Evolutionary conservation across 208 protist species (phyloP).

Genomic region (Leishmania guyanensis): DNA sequence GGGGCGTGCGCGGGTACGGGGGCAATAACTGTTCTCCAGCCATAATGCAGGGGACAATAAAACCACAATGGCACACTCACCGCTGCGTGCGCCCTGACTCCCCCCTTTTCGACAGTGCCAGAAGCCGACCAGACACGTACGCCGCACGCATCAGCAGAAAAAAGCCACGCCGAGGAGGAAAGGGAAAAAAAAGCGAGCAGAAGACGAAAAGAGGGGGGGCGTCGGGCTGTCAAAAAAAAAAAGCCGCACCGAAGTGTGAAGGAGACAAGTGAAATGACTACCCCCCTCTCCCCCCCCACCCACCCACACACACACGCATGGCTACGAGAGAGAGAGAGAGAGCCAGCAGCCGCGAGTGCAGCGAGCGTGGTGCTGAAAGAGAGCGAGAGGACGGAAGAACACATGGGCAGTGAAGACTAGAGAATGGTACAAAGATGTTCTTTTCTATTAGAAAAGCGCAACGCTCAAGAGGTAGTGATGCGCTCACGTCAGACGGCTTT

Average conservation of each 20-base stretch:
- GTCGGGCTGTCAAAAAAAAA: not conserved
- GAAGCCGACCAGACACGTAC: too few species aligned
- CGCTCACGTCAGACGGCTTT: not conserved
- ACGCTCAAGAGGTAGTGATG: not conserved
- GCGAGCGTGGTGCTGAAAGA: not conserved
- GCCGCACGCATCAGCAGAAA: too few species aligned
- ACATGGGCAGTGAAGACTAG: not conserved
- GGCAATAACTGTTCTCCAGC: too few species aligned
- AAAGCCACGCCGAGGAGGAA: too few species aligned
- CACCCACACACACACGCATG: too few species aligned
- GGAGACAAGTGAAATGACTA: not conserved
- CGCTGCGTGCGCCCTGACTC: too few species aligned
- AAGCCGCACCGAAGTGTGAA: not conserved
- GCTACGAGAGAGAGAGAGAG: not conserved
- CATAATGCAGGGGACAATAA: too few species aligned
- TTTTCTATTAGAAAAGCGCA: not conserved
- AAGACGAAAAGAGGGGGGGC: not conserved
- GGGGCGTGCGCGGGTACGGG: too few species aligned
- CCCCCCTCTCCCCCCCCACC: not conserved
- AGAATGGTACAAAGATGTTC: not conserved
- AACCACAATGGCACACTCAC: too few species aligned
- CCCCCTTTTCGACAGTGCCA: too few species aligned
- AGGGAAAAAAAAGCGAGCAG: too few species aligned
- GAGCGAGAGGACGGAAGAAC: not conserved
- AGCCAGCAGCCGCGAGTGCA: not conserved